These are phyloP conservation scores for Escovopsis sp. DNA, from an alignment of 2,329 filamentous ascomycete genomes.

Conservation along the genomic window DNA sequence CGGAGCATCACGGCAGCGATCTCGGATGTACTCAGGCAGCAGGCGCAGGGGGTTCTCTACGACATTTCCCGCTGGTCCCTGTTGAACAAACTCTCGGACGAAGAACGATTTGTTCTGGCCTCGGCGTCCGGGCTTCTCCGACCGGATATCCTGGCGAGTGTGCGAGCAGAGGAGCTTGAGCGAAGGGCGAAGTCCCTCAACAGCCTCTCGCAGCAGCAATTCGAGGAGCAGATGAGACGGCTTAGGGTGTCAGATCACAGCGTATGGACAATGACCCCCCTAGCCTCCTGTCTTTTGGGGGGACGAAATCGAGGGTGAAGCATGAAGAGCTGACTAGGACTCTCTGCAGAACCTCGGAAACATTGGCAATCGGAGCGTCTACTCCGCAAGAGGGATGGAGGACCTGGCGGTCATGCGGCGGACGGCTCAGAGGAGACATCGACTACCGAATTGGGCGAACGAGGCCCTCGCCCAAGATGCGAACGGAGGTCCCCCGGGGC, in stretches of 20 bases:
- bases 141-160: conserved; percentile 15
- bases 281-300: neutral
- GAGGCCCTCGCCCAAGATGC: conserved; percentile 3
- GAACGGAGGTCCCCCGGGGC: neutral
- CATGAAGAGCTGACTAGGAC: neutral
- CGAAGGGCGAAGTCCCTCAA: conserved; percentile 13
- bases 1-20: conserved; percentile 13
- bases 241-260: conserved; percentile 15
- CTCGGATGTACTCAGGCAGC: conserved; percentile 11
- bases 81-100: conserved; percentile 12
- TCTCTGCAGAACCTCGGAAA: conserved; percentile 18
- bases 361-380: conserved; percentile 11
- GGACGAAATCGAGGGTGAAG: neutral
- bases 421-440: conserved; percentile 16
- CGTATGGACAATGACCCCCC: conserved; percentile 14
- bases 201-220: conserved; percentile 12
- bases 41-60: conserved; percentile 15
- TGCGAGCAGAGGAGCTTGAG: conserved; percentile 13
- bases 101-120: conserved; percentile 18
- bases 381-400: conserved; percentile 8
- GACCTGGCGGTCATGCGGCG: conserved; percentile 21
- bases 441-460: conserved; percentile 19
- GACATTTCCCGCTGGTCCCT: conserved; percentile 23
- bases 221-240: conserved; percentile 11
- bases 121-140: conserved; percentile 14